These are phyloP conservation scores for Hibiscus mutabilis DNA, from an alignment of 345 rosid species.

Conservation along the genomic window DNA sequence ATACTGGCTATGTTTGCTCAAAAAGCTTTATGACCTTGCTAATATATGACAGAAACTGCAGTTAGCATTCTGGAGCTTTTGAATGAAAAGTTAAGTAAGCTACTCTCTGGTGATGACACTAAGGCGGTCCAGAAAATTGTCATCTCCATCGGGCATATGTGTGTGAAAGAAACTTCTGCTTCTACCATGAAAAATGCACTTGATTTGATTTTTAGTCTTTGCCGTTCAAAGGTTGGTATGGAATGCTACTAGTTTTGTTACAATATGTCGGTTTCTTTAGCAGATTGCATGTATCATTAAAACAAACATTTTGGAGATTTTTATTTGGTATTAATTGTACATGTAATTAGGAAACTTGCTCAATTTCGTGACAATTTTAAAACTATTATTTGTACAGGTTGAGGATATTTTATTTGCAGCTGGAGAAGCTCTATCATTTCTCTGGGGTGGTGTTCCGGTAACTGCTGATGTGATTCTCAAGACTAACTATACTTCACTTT, in stretches of 20 bases:
- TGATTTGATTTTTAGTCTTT: constrained; percentile 72
- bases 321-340: not conserved
- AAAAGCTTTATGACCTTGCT: constrained; percentile 14
- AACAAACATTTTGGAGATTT: not conserved
- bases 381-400: constrained; percentile 43
- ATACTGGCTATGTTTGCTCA: constrained; percentile 7
- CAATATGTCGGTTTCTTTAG: not conserved
- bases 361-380: not conserved
- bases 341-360: constrained; percentile 3
- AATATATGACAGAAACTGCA: constrained; percentile 32
- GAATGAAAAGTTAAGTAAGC: constrained; percentile 68
- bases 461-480: constrained; percentile 82
- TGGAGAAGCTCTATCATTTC: constrained; percentile 88
- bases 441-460: constrained; percentile 93
- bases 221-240: constrained; percentile 75
- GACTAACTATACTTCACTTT: constrained; percentile 83
- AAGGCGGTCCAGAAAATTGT: constrained; percentile 77
- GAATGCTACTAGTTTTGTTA: not conserved
- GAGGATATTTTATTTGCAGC: constrained; percentile 94
- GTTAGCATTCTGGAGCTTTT: constrained; percentile 50
- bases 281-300: not conserved
- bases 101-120: constrained; percentile 73
- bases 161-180: constrained; percentile 63
- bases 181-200: constrained; percentile 56
- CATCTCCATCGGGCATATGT: constrained; percentile 77